A percentile compares a stretch with the other conserved stretches of the same genome.
These are phyloP conservation scores for Oryza longistaminata DNA, from an alignment of 176 grass and related monocot genomes.

Conservation along the genomic window DNA sequence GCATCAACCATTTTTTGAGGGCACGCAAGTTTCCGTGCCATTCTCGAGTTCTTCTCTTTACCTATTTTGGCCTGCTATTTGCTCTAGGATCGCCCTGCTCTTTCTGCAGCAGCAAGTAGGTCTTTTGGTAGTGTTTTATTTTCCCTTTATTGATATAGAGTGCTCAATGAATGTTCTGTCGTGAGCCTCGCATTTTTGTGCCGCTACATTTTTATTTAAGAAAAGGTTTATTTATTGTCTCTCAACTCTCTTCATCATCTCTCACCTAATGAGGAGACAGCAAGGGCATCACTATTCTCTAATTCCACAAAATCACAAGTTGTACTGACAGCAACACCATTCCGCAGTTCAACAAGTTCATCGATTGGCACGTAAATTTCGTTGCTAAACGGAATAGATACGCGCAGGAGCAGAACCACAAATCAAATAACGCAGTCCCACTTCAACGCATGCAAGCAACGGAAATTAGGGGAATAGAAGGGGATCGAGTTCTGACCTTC, in stretches of 20 bases:
- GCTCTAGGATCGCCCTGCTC: slow-evolving; percentile 29
- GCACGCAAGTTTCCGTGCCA: not conserved
- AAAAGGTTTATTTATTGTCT: not conserved
- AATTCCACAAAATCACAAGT: not conserved
- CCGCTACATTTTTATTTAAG: not conserved
- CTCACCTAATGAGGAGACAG: not conserved
- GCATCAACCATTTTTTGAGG: slow-evolving; percentile 23
- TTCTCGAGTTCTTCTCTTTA: not conserved
- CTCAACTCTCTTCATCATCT: not conserved
- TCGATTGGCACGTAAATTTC: not conserved
- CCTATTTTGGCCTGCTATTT: not conserved
- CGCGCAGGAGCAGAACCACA: not conserved
- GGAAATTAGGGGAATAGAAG: not conserved
- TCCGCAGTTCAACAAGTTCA: not conserved
- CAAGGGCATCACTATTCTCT: not conserved
- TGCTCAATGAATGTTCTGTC: slow-evolving; percentile 40
- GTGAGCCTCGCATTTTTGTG: slow-evolving; percentile 26
- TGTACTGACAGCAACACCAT: not conserved
- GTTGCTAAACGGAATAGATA: not conserved
- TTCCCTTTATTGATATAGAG: slow-evolving; percentile 25
- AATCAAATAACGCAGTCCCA: not conserved
- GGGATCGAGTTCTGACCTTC: not conserved
- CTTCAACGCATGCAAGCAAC: not conserved
- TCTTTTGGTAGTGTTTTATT: not conserved
- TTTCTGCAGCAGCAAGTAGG: slow-evolving; percentile 20